Base-by-base conservation (phyloP, 257 asterid species). In the Rubia yunnanensis region DNA sequence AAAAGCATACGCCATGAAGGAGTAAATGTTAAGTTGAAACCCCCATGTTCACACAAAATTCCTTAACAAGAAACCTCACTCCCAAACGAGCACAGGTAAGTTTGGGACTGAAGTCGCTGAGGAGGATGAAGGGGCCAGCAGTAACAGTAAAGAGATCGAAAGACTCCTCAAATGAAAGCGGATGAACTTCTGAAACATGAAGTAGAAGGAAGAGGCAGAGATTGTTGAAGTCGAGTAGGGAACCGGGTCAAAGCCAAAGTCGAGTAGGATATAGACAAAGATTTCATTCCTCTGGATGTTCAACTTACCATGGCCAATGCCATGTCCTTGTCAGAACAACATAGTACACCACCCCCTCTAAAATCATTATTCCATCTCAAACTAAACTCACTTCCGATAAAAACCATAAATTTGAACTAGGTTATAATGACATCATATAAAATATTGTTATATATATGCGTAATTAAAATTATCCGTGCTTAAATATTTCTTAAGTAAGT, bases 1-100 rank as follows among this genome's bases (percentile, higher is more conserved):
- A 53, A 81, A 85, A 70, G 87, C 89, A 49, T 65, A 34, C 59
- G 11, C 81, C 81, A 13, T 77, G 53, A 55, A 81, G 54, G 54
- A 28, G 77, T 39, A 41, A 85, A 83, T 13, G 71, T 69, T 22
- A 86, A 49, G 20, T 52, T 27, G 13, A 82, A 31, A 10, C 76
- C 62, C 32, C 65, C 71, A 53, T 52, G 73, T 48, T 70, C 23
- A 78, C 14, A 63, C 87, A 78, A 63, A 74, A 85, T 65, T 87
- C 92, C 76, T 81, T 87, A 0, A 38, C 71, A 46, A 86, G 6
- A 24, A 57, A 46, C 6, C 44, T 41, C 2, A 73, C 57, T 41
- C 82, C 70, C 22, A 76, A 78, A 52, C 82, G 74, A 46, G 58
- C 75, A 39, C 41, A 48, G 39, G 49, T 10, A 34, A 46, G 32